phyloP scores from a whole-genome alignment of 2,329 filamentous ascomycete genomes.

The Cladosporium sp. region DNA sequence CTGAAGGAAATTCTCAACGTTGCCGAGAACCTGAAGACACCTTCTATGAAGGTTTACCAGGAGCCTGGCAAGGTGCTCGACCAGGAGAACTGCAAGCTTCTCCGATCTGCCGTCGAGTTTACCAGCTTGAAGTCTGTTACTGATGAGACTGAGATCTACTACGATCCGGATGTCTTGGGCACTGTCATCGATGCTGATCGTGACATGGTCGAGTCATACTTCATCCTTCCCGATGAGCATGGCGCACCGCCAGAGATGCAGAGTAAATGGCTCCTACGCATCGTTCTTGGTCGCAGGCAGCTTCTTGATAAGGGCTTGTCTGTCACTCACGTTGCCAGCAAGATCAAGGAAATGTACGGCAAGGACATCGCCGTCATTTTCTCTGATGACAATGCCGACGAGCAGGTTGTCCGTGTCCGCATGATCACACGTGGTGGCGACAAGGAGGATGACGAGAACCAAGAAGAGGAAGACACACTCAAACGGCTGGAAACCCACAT shows the following conservation, averaged over 20 bases:
- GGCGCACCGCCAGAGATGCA: constrained; percentile 58
- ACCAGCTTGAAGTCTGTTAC: constrained; percentile 91
- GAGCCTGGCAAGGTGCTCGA: constrained; percentile 56
- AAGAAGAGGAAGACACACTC: constrained; percentile 85
- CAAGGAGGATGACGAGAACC: constrained; percentile 64
- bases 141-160: constrained; percentile 91
- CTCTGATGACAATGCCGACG: constrained; percentile 95
- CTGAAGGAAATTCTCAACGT: constrained; percentile 99
- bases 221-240: constrained; percentile 84
- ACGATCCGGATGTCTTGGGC: constrained; percentile 81
- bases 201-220: constrained; percentile 96
- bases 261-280: constrained; percentile 91
- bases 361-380: constrained; percentile 88
- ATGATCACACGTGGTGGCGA: constrained; percentile 25
- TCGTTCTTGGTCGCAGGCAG: constrained; percentile 88
- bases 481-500: constrained; percentile 90
- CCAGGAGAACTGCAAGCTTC: constrained; percentile 75
- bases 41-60: constrained; percentile 91
- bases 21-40: constrained; percentile 96
- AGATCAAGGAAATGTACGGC: constrained; percentile 84
- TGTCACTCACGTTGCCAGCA: constrained; percentile 83
- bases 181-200: constrained; percentile 83
- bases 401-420: constrained; percentile 89
- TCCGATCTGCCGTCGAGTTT: constrained; percentile 89
- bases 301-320: constrained; percentile 90